Evolutionary conservation across 306 rosid genomes (phyloP).

Genomic region (Corylus heterophylla): DNA sequence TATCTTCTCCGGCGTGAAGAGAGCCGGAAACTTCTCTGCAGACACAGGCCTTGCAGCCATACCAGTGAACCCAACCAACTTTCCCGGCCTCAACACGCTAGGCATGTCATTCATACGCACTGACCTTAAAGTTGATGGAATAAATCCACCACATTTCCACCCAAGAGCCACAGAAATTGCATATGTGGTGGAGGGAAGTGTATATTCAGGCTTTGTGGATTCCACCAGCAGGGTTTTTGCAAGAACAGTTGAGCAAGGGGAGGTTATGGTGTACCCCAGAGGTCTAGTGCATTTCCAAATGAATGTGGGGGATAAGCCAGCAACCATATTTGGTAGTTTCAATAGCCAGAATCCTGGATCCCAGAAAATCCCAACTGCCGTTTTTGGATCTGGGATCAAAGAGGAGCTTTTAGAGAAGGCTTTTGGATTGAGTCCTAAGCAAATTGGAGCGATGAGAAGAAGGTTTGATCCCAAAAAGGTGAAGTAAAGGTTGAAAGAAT

Average conservation of each 20-base stretch:
- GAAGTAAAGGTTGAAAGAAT: conserved; percentile 24
- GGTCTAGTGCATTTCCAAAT: conserved; percentile 83
- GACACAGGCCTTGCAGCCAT: conserved; percentile 56
- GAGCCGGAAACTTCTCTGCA: conserved; percentile 57
- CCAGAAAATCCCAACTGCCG: conserved; percentile 68
- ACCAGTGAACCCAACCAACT: conserved; percentile 52
- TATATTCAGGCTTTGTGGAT: conserved; percentile 86
- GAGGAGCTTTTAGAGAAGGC: conserved; percentile 75
- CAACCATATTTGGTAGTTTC: conserved; percentile 76
- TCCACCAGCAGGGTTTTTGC: conserved; percentile 66
- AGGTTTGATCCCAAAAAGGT: conserved; percentile 56
- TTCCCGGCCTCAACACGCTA: conserved; percentile 82
- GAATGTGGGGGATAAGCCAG: conserved; percentile 77
- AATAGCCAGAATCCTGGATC: conserved; percentile 88
- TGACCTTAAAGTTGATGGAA: conserved; percentile 69
- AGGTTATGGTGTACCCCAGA: conserved; percentile 85
- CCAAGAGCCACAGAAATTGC: conserved; percentile 86
- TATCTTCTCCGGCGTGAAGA: conserved; percentile 56
- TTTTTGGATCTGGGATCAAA: conserved; percentile 84
- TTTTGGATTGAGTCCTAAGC: conserved; percentile 78
- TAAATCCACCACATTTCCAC: conserved; percentile 90
- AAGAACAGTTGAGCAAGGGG: conserved; percentile 64
- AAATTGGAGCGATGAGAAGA: conserved; percentile 68
- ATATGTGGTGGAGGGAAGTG: conserved; percentile 65
- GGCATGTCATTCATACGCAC: conserved; percentile 82